Base-by-base conservation (phyloP, 768 basidiomycete genomes). In the Galerina marginata region DNA sequence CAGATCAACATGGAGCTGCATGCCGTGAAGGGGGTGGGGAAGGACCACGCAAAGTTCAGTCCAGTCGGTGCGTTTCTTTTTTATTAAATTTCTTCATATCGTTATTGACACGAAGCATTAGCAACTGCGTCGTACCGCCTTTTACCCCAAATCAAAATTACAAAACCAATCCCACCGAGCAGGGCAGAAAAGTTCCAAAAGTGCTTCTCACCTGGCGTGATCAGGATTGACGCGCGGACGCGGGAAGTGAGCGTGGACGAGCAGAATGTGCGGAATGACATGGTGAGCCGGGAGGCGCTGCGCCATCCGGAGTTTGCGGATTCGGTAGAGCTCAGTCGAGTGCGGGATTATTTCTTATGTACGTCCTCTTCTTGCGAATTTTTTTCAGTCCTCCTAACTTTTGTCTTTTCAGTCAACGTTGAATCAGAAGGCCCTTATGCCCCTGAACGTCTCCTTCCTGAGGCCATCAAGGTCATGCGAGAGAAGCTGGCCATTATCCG, bases 71-170 rank as follows among this genome's bases (percentile, higher is more conserved):
- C 58, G 85, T 76, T 5, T 4, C 46, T 16, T 9, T 46, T 6
- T 4, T 57, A 3, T 48, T 12, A 33, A 6, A 11, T 57, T 39
- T 39, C 25, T 39, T n/a, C 59, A 26, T 3, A 26, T 16, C 33
- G n/a, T 14, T 49, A 15, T 15, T 42, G 20, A 46, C 29, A 2
- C 40, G 11, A 23, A 33, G 5, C 20, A 2, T 29, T 7, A 95
- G 96, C 96, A 3, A 98, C 96, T 6, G 96, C 97, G 2, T 93
- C 95, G 0, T 99, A 99, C 71, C 91, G 97, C 51, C 82, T 97
- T 6, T 84, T 97, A 33, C 97, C 97, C 0, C 81, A 91, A 64
- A 91, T 99, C 72, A 84, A 85, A 68, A 87, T 90, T 43, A 79
- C 77, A 59, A 86, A 88, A 62, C 90, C 91, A 0, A 89, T 98